phyloP scores from a whole-genome alignment of 108 stramenopile species.

The Seminavis robusta region DNA sequence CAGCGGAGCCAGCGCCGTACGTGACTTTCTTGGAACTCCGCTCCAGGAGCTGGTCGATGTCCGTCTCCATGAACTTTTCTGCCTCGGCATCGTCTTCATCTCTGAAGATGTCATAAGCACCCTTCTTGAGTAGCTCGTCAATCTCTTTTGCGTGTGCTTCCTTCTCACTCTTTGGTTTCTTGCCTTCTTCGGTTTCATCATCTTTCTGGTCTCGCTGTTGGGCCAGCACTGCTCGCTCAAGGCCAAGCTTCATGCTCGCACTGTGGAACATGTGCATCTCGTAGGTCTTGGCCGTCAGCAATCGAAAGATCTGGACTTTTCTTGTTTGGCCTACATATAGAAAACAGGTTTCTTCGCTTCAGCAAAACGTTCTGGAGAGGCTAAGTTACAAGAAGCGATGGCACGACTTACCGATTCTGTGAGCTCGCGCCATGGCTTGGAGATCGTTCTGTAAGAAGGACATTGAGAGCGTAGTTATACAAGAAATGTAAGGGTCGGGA shows the following conservation, averaged over 20 bases:
- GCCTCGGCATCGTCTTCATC: conserved; percentile 84
- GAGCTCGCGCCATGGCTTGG: conserved; percentile 96
- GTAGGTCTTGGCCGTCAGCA: conserved; percentile 94
- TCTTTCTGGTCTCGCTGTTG: conserved; percentile 68
- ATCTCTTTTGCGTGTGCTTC: conserved; percentile 83
- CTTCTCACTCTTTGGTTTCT: conserved; percentile 55
- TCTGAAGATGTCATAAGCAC: conserved; percentile 83
- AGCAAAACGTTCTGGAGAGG: too few relatives aligned
- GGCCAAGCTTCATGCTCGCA: conserved; percentile 93
- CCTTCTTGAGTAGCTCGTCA: conserved; percentile 75
- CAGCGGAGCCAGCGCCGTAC: conserved; percentile 53
- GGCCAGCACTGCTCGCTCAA: conserved; percentile 95
- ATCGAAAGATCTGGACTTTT: conserved; percentile 82
- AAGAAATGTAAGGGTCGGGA: too few relatives aligned
- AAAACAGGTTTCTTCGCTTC: too few relatives aligned
- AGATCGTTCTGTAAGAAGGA: too few relatives aligned
- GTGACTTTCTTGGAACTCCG: conserved; percentile 74
- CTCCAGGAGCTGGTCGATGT: conserved; percentile 86
- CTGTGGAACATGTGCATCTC: conserved; percentile 98
- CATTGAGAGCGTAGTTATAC: too few relatives aligned
- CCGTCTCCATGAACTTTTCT: conserved; percentile 83
- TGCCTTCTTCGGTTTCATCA: conserved; percentile 33
- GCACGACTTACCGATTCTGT: conserved; percentile 95
- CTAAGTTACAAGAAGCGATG: conserved; percentile 34
- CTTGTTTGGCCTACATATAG: too few relatives aligned